Evolutionary conservation across 495 filamentous ascomycete genomes (phyloP).

Genomic region (Podospora anserina): DNA sequence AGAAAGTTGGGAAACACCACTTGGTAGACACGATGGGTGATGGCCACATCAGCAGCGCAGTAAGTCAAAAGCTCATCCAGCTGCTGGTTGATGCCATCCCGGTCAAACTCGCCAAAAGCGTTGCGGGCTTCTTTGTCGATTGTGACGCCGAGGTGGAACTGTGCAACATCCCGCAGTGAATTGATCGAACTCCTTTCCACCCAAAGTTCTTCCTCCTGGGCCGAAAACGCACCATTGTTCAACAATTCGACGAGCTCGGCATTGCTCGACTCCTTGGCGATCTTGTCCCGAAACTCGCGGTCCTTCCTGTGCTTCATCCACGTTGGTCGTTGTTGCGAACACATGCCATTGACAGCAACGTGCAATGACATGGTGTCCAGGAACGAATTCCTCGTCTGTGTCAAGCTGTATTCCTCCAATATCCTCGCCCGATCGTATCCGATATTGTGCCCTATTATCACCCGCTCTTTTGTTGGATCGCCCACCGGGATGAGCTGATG

Average conservation of each 20-base stretch:
- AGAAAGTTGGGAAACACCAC: slow-evolving; percentile 88
- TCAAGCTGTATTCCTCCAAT: slow-evolving; percentile 80
- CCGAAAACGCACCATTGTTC: slow-evolving; percentile 59
- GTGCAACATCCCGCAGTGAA: slow-evolving; percentile 90
- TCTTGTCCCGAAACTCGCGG: slow-evolving; percentile 76
- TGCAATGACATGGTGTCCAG: slow-evolving; percentile 98
- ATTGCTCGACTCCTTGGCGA: slow-evolving; percentile 65
- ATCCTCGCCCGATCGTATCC: slow-evolving; percentile 91
- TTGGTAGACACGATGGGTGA: slow-evolving; percentile 89
- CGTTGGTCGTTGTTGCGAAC: slow-evolving; percentile 88
- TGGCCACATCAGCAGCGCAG: slow-evolving; percentile 89
- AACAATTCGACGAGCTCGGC: slow-evolving; percentile 69
- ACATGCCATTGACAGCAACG: slow-evolving; percentile 98
- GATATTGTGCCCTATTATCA: slow-evolving; percentile 92
- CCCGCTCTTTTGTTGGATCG: slow-evolving; percentile 60
- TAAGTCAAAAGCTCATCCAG: slow-evolving; percentile 87
- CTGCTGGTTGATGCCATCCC: slow-evolving; percentile 61
- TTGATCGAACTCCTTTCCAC: slow-evolving; percentile 92
- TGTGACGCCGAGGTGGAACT: slow-evolving; percentile 88
- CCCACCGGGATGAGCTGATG: slow-evolving; percentile 84
- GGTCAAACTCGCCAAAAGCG: slow-evolving; percentile 79
- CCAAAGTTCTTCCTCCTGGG: slow-evolving; percentile 94
- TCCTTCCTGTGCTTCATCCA: slow-evolving; percentile 97
- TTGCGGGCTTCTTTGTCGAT: slow-evolving; percentile 90
- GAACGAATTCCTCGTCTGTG: slow-evolving; percentile 80